These are phyloP conservation scores for Mortierella sp. DNA, from an alignment of 371 early-diverging fungal species.

Conservation along the genomic window DNA sequence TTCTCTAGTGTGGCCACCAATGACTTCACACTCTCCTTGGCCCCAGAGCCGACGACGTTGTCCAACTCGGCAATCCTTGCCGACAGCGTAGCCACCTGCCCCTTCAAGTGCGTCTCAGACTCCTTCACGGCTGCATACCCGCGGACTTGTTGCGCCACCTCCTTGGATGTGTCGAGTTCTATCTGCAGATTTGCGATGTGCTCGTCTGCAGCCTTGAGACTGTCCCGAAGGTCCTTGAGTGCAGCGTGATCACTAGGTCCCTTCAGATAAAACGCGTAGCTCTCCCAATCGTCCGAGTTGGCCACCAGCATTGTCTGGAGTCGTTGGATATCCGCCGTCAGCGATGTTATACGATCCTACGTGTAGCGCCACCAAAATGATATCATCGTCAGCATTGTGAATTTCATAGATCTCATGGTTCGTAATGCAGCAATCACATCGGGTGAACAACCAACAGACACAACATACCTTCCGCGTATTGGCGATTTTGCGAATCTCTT, in stretches of 20 bases:
- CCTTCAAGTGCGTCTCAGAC: slow-evolving; percentile 27
- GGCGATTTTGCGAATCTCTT: slow-evolving; percentile 77
- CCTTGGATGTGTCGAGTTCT: slow-evolving; percentile 36
- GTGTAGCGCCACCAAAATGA: neutral
- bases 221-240: slow-evolving; percentile 63
- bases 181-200: slow-evolving; percentile 26
- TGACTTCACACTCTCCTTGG: slow-evolving; percentile 30
- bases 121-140: slow-evolving; percentile 28
- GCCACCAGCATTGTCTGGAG: slow-evolving; percentile 72
- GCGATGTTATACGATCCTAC: slow-evolving; percentile 70
- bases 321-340: slow-evolving; percentile 75
- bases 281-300: slow-evolving; percentile 71
- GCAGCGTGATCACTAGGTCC: slow-evolving; percentile 58
- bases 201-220: slow-evolving; percentile 61
- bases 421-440: neutral
- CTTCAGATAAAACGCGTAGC: slow-evolving; percentile 74
- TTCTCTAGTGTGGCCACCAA: slow-evolving; percentile 41
- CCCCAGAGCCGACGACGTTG: slow-evolving; percentile 35
- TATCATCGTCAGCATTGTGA: neutral
- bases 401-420: too few species aligned
- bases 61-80: slow-evolving; percentile 55
- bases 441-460: neutral
- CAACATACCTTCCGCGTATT: slow-evolving; percentile 68
- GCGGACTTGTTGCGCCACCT: slow-evolving; percentile 26
- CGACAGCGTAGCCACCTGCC: slow-evolving; percentile 25